phyloP scores from a whole-genome alignment of 2,329 filamentous ascomycete species.

The Colletotrichum tropicicola region DNA sequence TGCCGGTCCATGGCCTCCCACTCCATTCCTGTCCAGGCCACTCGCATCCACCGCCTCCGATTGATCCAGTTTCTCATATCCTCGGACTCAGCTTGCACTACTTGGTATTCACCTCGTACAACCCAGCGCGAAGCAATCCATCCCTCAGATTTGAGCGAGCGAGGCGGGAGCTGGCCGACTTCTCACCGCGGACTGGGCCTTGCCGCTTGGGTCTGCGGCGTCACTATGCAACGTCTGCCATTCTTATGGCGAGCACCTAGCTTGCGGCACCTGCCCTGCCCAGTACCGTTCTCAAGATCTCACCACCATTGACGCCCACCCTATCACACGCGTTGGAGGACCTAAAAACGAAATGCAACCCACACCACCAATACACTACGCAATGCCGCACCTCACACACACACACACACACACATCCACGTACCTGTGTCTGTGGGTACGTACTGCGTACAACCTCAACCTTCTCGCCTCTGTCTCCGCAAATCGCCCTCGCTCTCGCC shows the following conservation, averaged over 20 bases:
- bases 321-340: neutral
- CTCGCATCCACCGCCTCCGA: constrained; percentile 9
- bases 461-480: too few relatives aligned
- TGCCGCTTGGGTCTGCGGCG: neutral
- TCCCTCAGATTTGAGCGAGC: neutral
- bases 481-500: neutral
- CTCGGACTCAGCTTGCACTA: constrained; percentile 9
- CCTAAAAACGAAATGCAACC: neutral
- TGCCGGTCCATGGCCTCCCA: neutral
- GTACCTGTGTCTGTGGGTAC: too few relatives aligned
- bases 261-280: neutral
- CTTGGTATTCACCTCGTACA: neutral
- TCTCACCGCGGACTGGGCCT: neutral
- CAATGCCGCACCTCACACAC: neutral
- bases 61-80: neutral
- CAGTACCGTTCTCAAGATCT: neutral
- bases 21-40: constrained; percentile 15
- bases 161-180: neutral
- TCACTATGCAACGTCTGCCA: neutral
- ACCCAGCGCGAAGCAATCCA: neutral
- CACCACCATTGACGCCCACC: constrained; percentile 1
- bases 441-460: too few relatives aligned
- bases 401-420: neutral
- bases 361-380: constrained; percentile 4
- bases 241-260: neutral